Evolutionary conservation across 176 grass and related monocot species (phyloP), one percentile per base, ranked within the genome.

Genomic region (Paspalum vaginatum): DNA sequence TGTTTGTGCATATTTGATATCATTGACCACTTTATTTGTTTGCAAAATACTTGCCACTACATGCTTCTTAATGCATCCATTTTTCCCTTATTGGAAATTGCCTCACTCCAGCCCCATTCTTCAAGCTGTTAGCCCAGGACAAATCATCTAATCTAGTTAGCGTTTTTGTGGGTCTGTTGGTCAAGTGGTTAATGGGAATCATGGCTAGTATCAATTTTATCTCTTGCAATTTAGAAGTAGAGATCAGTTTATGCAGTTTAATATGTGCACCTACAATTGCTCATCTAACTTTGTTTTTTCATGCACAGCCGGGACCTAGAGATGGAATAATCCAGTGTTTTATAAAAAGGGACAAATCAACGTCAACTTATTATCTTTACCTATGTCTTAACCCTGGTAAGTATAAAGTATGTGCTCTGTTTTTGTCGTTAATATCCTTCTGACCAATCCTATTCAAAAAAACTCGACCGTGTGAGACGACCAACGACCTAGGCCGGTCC

Each of bases 361-460:
- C 87, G 60, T 76, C 88, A 75, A 93, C 88, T 43, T 97, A 93
- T 81, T 82, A 83, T 75, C 94, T 97, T 65, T 93, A 93, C 84
- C 55, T 97, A 22, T 97, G 94, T 62, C 88, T 93, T 82, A 93
- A 86, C 61, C 69, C 94, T 91, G 88, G 91, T 97, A 91, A 88
- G 61, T 74, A 48, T 80, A 51, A 91, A 88, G 24, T 68, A 39
- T 77, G 43, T 45, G 8, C 20, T 6, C 32, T 37, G 15, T 8
- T 78, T 90, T 64, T 77, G 53, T 40, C 50, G 70, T 50, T 61
- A 69, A 57, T 73, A 62, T 60, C 56, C n/a, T 82, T 72, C 57
- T 13, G 50, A 81, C 41, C 6, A 65, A 70, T 50, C 18, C n/a
- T 61, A 4, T 8, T n/a, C n/a, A n/a, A n/a, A n/a, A n/a, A n/a